Evolutionary conservation across 306 rosid species (phyloP).

Genomic region (Ammopiptanthus mongolicus): DNA sequence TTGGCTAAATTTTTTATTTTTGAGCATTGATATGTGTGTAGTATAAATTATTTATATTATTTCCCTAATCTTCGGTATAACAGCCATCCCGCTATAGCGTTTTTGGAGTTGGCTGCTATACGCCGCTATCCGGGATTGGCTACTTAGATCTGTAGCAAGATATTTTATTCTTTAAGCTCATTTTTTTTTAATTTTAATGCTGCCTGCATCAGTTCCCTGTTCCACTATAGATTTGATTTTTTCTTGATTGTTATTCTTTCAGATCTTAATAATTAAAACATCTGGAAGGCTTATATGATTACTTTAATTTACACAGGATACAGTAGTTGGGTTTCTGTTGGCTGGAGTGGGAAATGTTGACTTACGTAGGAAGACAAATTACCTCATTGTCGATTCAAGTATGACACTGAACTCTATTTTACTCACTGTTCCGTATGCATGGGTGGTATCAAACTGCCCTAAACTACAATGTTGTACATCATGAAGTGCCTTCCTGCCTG

Average conservation of each 20-base stretch:
- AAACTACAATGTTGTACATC: background rate
- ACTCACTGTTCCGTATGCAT: background rate
- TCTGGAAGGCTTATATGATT: background rate
- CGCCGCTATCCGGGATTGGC: too few relatives aligned
- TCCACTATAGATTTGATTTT: background rate
- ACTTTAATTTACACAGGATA: slow-evolving; percentile 51
- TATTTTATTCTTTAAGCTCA: background rate
- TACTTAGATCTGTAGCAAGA: background rate
- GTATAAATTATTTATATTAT: too few relatives aligned
- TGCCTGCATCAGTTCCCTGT: background rate
- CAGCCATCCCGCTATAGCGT: too few relatives aligned
- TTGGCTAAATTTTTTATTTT: too few relatives aligned
- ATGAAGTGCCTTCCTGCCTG: background rate
- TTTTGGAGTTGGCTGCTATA: too few relatives aligned
- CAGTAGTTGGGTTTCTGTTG: slow-evolving; percentile 85
- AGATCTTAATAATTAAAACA: slow-evolving; percentile 4
- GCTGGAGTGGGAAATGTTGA: slow-evolving; percentile 98
- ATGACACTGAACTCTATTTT: slow-evolving; percentile 23
- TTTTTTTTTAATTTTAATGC: background rate
- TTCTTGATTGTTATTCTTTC: background rate
- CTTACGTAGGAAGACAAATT: slow-evolving; percentile 89
- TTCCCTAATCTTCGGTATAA: too few relatives aligned
- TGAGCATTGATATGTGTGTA: too few relatives aligned
- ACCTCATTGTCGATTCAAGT: slow-evolving; percentile 93
- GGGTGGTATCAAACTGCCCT: background rate